Evolutionary conservation across 1,284 basidiomycete genomes (phyloP).

Genomic region (Trametes pubescens): DNA sequence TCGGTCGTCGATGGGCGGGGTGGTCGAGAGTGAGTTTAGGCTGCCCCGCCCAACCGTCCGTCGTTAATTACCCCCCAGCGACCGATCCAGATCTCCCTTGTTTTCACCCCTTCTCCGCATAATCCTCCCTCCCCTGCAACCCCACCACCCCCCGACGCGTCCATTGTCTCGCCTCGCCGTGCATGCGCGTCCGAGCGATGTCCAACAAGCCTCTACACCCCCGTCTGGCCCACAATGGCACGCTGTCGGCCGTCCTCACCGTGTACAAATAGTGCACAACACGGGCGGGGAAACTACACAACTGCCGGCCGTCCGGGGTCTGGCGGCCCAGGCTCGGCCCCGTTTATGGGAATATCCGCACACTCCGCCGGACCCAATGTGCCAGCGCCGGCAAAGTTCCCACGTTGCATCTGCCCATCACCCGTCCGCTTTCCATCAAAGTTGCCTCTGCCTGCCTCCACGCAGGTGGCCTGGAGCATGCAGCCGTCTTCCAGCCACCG

Average conservation of each 20-base stretch:
- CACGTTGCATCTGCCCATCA: slow-evolving; percentile 15
- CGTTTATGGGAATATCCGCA: slow-evolving; percentile 15
- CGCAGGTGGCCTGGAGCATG: neutral
- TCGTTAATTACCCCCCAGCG: slow-evolving; percentile 19
- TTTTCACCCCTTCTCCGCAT: slow-evolving; percentile 11
- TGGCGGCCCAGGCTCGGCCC: slow-evolving; percentile 1
- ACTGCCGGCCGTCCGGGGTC: slow-evolving; percentile 9
- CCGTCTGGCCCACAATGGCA: slow-evolving; percentile 2
- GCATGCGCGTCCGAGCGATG: slow-evolving; percentile 3
- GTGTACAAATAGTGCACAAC: slow-evolving; percentile 20
- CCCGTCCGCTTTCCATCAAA: slow-evolving; percentile 13
- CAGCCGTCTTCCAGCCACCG: neutral
- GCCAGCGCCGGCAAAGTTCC: slow-evolving; percentile 2
- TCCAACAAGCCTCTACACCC: slow-evolving; percentile 7
- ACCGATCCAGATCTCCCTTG: slow-evolving; percentile 25
- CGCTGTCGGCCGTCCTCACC: neutral
- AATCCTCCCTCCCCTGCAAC: neutral
- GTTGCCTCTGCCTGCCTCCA: slow-evolving; percentile 4
- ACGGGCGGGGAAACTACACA: slow-evolving; percentile 6
- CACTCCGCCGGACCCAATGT: slow-evolving; percentile 12
- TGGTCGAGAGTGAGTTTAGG: slow-evolving; percentile 14
- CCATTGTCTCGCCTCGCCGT: neutral
- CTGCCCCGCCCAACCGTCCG: slow-evolving; percentile 1
- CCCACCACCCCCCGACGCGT: neutral
- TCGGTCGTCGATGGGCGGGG: slow-evolving; percentile 8